Conservation (phyloP, 2,329 filamentous ascomycete genomes). For the Botrytis porri region DNA sequence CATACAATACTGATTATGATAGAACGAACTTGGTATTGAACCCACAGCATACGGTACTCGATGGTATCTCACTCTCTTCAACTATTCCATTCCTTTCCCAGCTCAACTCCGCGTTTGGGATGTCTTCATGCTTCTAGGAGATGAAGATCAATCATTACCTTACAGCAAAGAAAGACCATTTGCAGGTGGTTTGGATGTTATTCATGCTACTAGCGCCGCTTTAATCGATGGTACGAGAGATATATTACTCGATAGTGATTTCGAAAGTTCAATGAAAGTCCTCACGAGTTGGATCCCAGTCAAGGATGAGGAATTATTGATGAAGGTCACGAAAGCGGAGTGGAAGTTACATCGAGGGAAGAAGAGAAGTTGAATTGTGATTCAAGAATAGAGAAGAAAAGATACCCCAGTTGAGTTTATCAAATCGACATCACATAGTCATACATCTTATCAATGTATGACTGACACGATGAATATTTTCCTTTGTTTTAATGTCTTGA, state of each 20-base stretch:
- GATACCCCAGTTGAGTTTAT: not conserved
- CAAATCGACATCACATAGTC: not conserved
- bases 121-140: slow-evolving; percentile 91
- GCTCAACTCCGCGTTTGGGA: slow-evolving; percentile 97
- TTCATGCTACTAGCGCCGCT: slow-evolving; percentile 87
- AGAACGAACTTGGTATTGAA: slow-evolving; percentile 76
- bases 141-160: slow-evolving; percentile 50
- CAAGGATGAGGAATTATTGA: slow-evolving; percentile 88
- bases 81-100: slow-evolving; percentile 90
- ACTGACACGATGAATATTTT: slow-evolving; percentile 7
- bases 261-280: slow-evolving; percentile 97
- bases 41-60: slow-evolving; percentile 92
- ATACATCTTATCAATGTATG: not conserved
- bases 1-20: slow-evolving; percentile 23
- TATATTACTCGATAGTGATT: slow-evolving; percentile 86
- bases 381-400: not conserved
- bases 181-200: slow-evolving; percentile 71
- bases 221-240: slow-evolving; percentile 88
- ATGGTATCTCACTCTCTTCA: slow-evolving; percentile 98
- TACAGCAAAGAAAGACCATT: slow-evolving; percentile 42
- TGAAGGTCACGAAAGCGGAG: slow-evolving; percentile 84
- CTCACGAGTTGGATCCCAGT: slow-evolving; percentile 92
- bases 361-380: slow-evolving; percentile 30
- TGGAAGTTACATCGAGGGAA: slow-evolving; percentile 65
- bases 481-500: slow-evolving; percentile 12